These are phyloP conservation scores for Phytophthora idaei DNA, from an alignment of 352 stramenopile species.

Conservation along the genomic window DNA sequence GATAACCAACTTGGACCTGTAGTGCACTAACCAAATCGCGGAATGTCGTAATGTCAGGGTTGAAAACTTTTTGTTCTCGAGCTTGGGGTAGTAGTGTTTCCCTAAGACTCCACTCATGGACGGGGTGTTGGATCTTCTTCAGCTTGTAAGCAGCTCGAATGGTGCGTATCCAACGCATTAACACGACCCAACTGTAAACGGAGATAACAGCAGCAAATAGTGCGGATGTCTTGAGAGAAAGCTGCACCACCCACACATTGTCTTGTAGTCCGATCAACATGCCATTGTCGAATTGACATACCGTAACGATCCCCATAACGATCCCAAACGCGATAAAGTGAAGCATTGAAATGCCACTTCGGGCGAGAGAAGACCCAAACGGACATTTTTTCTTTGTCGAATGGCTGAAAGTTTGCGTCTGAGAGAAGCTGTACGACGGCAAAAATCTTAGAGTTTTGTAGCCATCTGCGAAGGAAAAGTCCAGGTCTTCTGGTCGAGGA, in stretches of 20 bases:
- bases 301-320: slow-evolving; percentile 14
- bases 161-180: slow-evolving; percentile 7
- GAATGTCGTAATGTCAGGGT: slow-evolving; percentile 13
- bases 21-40: slow-evolving; percentile 21
- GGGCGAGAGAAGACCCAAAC: slow-evolving; percentile 3
- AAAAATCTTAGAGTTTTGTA: slow-evolving; percentile 11
- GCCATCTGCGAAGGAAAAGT: slow-evolving; percentile 10
- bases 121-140: neutral
- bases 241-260: slow-evolving; percentile 20
- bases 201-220: slow-evolving; percentile 17
- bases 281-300: slow-evolving; percentile 21
- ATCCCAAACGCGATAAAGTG: slow-evolving; percentile 20
- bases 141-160: neutral
- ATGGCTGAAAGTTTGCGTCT: neutral
- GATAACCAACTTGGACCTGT: slow-evolving; percentile 4
- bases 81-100: slow-evolving; percentile 8
- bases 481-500: slow-evolving; percentile 19
- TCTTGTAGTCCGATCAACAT: slow-evolving; percentile 19
- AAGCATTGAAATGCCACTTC: slow-evolving; percentile 2
- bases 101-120: slow-evolving; percentile 11
- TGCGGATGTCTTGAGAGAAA: slow-evolving; percentile 7
- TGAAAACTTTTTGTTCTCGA: neutral
- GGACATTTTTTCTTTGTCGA: slow-evolving; percentile 5
- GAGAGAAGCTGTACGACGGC: slow-evolving; percentile 5
- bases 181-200: neutral